Percentiles rank a stretch among this genome's conserved stretches.
These are phyloP conservation scores for Boletus huronensis DNA, from an alignment of 768 basidiomycete species.

Conservation along the genomic window DNA sequence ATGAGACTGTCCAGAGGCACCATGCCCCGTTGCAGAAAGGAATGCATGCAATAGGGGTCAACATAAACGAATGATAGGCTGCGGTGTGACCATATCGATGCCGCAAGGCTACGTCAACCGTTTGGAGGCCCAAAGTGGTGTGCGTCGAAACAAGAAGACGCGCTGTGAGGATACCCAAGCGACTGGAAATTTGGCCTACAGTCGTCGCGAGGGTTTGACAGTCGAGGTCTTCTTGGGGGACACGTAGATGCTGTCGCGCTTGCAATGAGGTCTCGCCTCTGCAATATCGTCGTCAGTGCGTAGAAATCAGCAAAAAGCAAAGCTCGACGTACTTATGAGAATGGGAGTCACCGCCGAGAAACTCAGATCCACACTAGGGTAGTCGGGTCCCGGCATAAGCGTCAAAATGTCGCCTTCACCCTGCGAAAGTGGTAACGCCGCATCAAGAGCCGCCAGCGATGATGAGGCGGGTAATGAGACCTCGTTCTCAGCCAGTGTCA, in stretches of 20 bases:
- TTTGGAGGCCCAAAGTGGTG: not conserved
- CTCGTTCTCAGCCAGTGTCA: not conserved
- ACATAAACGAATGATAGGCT: not conserved
- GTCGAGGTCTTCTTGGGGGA: not conserved
- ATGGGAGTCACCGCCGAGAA: not conserved
- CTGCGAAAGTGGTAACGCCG: not conserved
- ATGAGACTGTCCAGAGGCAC: slow-evolving; percentile 1
- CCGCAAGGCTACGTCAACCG: not conserved
- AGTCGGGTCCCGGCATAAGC: not conserved
- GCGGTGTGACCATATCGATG: not conserved
- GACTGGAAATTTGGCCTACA: slow-evolving; percentile 8
- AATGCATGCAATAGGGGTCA: not conserved
- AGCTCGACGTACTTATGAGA: slow-evolving; percentile 2
- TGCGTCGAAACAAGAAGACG: not conserved
- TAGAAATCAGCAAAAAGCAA: not conserved
- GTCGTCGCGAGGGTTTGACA: slow-evolving; percentile 18
- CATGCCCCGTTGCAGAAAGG: not conserved
- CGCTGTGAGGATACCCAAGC: not conserved
- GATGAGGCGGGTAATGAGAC: not conserved
- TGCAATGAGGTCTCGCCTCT: slow-evolving; percentile 1
- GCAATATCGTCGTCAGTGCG: not conserved
- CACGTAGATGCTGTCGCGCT: slow-evolving; percentile 9
- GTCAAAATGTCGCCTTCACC: not conserved
- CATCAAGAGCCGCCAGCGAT: slow-evolving; percentile 1
- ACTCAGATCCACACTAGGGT: not conserved